Conservation (phyloP, 2,329 filamentous ascomycete species). For the Colletotrichum tropicicola region DNA sequence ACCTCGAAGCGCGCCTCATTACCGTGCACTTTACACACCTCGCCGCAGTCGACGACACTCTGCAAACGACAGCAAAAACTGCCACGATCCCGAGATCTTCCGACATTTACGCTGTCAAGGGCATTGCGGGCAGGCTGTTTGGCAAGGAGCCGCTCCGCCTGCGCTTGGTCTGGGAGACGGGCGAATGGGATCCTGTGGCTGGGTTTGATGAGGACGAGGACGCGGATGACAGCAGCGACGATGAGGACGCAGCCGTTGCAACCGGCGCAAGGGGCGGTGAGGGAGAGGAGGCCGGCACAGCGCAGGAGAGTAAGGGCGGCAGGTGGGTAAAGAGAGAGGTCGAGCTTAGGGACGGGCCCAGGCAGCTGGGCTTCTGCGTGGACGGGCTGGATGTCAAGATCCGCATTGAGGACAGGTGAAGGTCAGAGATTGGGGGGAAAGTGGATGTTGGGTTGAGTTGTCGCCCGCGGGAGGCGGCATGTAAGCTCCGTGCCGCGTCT, state of each 20-base stretch:
- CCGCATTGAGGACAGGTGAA: conserved; percentile 67
- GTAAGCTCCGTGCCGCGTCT: not conserved
- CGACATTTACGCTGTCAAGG: conserved; percentile 84
- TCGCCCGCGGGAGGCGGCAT: conserved; percentile 5
- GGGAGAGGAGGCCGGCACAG: conserved; percentile 32
- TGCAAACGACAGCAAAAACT: conserved; percentile 38
- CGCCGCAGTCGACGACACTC: conserved; percentile 17
- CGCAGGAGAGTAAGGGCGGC: conserved; percentile 47
- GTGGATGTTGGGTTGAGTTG: not conserved
- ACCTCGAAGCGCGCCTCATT: conserved; percentile 81
- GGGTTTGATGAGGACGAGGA: conserved; percentile 65
- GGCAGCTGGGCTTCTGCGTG: conserved; percentile 84
- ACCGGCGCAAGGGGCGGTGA: conserved; percentile 32
- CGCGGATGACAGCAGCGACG: conserved; percentile 60
- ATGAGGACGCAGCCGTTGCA: conserved; percentile 53
- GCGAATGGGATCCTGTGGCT: conserved; percentile 85
- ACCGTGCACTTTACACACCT: conserved; percentile 63
- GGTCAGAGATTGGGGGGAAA: not conserved
- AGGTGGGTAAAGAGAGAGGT: conserved; percentile 82
- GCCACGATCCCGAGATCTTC: conserved; percentile 76
- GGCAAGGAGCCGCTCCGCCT: conserved; percentile 69
- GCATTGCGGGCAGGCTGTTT: conserved; percentile 79
- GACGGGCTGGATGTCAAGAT: conserved; percentile 77
- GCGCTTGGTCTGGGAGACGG: conserved; percentile 85
- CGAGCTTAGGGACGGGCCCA: conserved; percentile 80